Conservation (phyloP, 257 asterid genomes). For the Paraleonurus japonicus region DNA sequence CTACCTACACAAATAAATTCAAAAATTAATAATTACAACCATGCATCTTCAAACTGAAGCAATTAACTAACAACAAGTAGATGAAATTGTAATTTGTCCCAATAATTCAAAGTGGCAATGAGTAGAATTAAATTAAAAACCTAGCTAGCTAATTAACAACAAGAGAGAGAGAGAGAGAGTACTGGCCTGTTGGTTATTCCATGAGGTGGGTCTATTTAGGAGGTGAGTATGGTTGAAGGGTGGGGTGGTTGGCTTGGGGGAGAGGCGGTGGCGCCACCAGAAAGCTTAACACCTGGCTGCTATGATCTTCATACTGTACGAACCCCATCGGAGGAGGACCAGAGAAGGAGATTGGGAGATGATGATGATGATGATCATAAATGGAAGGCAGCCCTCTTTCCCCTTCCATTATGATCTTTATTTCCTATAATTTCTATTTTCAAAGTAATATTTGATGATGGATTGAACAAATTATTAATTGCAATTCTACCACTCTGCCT, state of each 20-base stretch:
- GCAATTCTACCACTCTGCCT: background rate
- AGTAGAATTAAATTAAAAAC: background rate
- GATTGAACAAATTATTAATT: slow-evolving; percentile 36
- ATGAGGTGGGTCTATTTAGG: slow-evolving; percentile 55
- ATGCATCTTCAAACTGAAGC: slow-evolving; percentile 38
- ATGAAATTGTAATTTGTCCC: background rate
- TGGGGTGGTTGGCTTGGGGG: slow-evolving; percentile 29
- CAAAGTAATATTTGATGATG: slow-evolving; percentile 35
- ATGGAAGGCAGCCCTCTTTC: slow-evolving; percentile 57
- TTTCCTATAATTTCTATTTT: background rate
- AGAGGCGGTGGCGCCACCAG: slow-evolving; percentile 41
- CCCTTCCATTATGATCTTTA: slow-evolving; percentile 46
- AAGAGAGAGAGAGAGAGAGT: background rate
- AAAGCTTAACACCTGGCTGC: slow-evolving; percentile 56
- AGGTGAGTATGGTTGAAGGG: slow-evolving; percentile 43
- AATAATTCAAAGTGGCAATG: slow-evolving; percentile 26
- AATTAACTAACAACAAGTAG: slow-evolving; percentile 16
- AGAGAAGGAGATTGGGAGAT: slow-evolving; percentile 42
- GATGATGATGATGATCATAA: slow-evolving; percentile 45
- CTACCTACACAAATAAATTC: slow-evolving; percentile 39
- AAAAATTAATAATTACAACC: background rate
- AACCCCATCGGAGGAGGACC: slow-evolving; percentile 64
- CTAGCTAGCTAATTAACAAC: background rate
- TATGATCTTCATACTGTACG: slow-evolving; percentile 64
- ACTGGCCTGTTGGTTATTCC: slow-evolving; percentile 58